Evolutionary conservation across 2,329 filamentous ascomycete species (phyloP).

Genomic region (Ceratocystiopsis brevicomis): DNA sequence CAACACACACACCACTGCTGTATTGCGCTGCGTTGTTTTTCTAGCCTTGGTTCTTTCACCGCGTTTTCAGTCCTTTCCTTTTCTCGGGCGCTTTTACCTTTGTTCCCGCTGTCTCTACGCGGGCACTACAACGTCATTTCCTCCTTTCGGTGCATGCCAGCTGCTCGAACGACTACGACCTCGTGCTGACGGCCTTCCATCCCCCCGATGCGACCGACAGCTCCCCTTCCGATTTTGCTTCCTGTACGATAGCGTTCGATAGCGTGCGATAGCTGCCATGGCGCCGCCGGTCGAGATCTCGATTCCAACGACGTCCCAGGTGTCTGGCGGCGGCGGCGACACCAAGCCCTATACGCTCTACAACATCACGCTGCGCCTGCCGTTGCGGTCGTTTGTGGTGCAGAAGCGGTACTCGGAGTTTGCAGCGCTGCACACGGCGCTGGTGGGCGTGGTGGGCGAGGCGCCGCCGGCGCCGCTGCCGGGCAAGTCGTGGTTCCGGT

Average conservation of each 20-base stretch:
- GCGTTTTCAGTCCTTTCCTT: too few relatives aligned
- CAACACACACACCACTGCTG: too few relatives aligned
- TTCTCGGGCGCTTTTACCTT: too few relatives aligned
- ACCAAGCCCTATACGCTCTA: constrained; percentile 58
- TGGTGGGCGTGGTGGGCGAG: constrained; percentile 39
- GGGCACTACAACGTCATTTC: too few relatives aligned
- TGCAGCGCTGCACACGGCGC: constrained; percentile 40
- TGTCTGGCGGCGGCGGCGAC: constrained; percentile 20
- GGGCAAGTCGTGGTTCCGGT: constrained; percentile 58
- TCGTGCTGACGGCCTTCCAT: too few relatives aligned
- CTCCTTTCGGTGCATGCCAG: too few relatives aligned
- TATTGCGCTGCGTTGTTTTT: too few relatives aligned
- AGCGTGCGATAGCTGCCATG: constrained; percentile 21
- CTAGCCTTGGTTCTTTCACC: too few relatives aligned
- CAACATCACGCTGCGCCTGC: constrained; percentile 59
- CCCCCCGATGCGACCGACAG: not conserved
- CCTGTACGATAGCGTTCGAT: not conserved
- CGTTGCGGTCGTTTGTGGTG: constrained; percentile 55
- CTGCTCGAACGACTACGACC: too few relatives aligned
- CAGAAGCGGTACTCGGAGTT: constrained; percentile 77
- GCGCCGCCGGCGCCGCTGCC: constrained; percentile 51
- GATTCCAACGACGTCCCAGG: constrained; percentile 45
- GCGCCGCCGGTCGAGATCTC: constrained; percentile 47
- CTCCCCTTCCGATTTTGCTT: not conserved
- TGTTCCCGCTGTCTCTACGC: too few relatives aligned